Evolutionary conservation across 176 grass and related monocot species (phyloP).

Genomic region (Alopecurus myosuroides): DNA sequence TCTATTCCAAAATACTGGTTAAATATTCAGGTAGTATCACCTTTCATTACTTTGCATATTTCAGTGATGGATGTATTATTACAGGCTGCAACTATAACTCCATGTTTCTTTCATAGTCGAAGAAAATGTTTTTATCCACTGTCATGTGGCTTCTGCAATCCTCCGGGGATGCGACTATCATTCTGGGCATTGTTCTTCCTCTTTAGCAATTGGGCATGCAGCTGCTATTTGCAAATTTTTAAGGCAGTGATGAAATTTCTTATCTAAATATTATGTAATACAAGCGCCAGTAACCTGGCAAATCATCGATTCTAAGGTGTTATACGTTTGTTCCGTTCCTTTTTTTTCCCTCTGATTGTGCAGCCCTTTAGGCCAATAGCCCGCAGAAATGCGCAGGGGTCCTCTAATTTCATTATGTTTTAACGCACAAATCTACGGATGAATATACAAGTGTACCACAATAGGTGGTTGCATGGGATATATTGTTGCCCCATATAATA

Average conservation of each 20-base stretch:
- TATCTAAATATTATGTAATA: too few species aligned
- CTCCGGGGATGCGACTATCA: not conserved
- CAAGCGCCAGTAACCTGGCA: not conserved
- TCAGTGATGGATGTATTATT: not conserved
- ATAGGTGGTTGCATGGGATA: not conserved
- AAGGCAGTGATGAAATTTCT: too few species aligned
- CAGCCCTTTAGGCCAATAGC: not conserved
- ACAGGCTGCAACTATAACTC: not conserved
- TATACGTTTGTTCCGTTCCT: not conserved
- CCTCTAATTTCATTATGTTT: not conserved
- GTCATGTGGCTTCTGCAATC: not conserved
- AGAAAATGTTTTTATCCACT: not conserved
- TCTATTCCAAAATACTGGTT: not conserved
- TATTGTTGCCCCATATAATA: not conserved
- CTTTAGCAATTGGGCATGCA: not conserved
- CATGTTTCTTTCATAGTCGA: not conserved
- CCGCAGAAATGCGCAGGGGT: not conserved
- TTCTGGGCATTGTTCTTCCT: not conserved
- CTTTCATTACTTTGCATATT: not conserved
- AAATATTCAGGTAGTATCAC: not conserved
- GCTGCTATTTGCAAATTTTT: too few species aligned
- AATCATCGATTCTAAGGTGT: not conserved
- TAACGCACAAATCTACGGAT: not conserved
- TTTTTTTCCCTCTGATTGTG: not conserved
- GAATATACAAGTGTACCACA: not conserved